A percentile compares a stretch with the other conserved stretches of the same genome.
Conservation (phyloP, 169 alveolate species). For the Plasmodium fragile region DNA sequence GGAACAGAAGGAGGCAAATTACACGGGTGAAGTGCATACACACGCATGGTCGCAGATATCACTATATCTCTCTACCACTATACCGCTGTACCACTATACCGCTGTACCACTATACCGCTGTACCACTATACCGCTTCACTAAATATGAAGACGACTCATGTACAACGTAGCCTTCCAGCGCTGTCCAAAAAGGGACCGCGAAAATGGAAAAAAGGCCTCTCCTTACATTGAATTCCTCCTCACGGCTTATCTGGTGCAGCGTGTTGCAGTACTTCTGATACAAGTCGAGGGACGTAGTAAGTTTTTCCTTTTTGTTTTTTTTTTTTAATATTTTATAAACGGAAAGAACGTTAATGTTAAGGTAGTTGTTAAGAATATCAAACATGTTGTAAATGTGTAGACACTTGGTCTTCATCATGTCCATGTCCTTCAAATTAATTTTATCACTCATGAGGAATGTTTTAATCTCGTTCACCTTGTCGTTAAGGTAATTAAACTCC, state of each 20-base stretch:
- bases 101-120: too few relatives aligned
- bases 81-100: too few relatives aligned
- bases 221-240: slow-evolving; percentile 56
- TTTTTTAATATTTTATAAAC: slow-evolving; percentile 87
- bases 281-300: slow-evolving; percentile 76
- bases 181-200: not conserved
- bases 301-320: slow-evolving; percentile 85
- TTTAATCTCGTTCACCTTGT: slow-evolving; percentile 73
- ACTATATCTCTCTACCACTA: too few relatives aligned
- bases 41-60: too few relatives aligned
- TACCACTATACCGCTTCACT: not conserved
- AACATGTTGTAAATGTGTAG: slow-evolving; percentile 86
- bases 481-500: slow-evolving; percentile 78
- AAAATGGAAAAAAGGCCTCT: not conserved
- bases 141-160: not conserved
- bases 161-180: not conserved
- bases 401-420: slow-evolving; percentile 80
- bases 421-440: slow-evolving; percentile 77
- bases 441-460: slow-evolving; percentile 76
- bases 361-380: slow-evolving; percentile 87
- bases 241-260: slow-evolving; percentile 76
- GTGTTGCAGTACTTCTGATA: slow-evolving; percentile 82
- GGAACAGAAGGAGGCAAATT: too few relatives aligned
- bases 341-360: slow-evolving; percentile 86
- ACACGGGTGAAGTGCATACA: too few relatives aligned